phyloP scores from a whole-genome alignment of 2,329 filamentous ascomycete species.

The Metarhizium rileyi region DNA sequence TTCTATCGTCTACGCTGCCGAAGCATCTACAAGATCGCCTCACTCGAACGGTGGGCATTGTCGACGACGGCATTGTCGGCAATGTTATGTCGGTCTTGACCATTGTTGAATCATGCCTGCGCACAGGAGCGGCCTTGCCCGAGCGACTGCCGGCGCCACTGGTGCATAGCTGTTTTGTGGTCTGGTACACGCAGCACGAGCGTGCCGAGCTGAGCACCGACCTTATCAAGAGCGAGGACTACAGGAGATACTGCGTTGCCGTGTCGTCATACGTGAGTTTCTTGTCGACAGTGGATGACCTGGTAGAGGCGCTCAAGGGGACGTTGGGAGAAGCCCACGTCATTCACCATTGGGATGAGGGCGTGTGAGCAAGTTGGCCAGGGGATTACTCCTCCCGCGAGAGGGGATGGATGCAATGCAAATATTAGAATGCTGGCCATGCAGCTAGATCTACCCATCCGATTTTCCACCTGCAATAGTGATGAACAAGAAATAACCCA shows the following conservation, averaged over 20 bases:
- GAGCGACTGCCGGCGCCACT: conserved; percentile 38
- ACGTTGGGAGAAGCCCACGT: conserved; percentile 32
- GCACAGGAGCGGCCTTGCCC: conserved; percentile 36
- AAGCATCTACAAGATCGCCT: conserved; percentile 30
- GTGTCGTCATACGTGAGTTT: conserved; percentile 34
- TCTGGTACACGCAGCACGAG: conserved; percentile 12
- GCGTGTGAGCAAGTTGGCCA: neutral
- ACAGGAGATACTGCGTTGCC: conserved; percentile 36
- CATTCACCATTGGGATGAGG: conserved; percentile 17
- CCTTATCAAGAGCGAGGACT: conserved; percentile 29
- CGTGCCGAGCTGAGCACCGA: conserved; percentile 21
- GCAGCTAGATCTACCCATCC: too few relatives aligned
- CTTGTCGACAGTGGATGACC: conserved; percentile 31
- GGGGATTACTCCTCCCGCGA: too few relatives aligned
- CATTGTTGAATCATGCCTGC: conserved; percentile 35
- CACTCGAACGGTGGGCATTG: conserved; percentile 25
- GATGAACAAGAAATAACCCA: too few relatives aligned
- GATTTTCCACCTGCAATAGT: too few relatives aligned
- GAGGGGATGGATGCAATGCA: too few relatives aligned
- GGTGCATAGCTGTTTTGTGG: conserved; percentile 24
- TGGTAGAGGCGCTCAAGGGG: conserved; percentile 33
- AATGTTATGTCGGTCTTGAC: conserved; percentile 40
- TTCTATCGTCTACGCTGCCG: conserved; percentile 27
- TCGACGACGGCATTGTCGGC: conserved; percentile 33
- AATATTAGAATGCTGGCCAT: too few relatives aligned